Evolutionary conservation across 2,329 filamentous ascomycete genomes (phyloP), one percentile per base, ranked within the genome.

Genomic region (Epichloe brachyelytri): DNA sequence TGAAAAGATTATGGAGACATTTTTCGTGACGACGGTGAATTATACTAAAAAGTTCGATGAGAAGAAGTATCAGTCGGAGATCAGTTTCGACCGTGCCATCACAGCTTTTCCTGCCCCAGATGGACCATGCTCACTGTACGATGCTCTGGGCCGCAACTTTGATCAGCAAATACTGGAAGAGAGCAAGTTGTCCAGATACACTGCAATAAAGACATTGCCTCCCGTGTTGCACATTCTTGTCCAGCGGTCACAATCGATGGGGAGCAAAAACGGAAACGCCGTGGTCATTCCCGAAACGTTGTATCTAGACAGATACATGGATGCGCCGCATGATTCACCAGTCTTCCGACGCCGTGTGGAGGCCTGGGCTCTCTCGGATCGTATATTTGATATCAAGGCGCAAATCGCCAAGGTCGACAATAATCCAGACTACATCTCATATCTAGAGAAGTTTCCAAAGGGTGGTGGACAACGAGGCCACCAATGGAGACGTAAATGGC

Each of bases 221-320:
- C 89, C 90, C 0, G 79, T 98, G 34, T 72, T 97, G 17, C 90
- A 96, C 60, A 82, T 98, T 43, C 86, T 89, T 57, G 87, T 98
- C 34, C 88, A 95, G 62, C 82, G 93, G 5, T 83, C 86, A 4
- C 82, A 85, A 53, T 88, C 82, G 48, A 83, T 88, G 56, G 76
- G 77, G 6, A 76, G 76, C 43, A 95, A 95, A 62, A 88, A 89
- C 30, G 81, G 80, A 50, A 82, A 89, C 54, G 80, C 86, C 11
- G 78, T 98, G 12, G 75, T 80, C 19, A 80, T 98, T n/a, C 82
- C 85, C 4, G 84, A 93, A 57, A 83, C 77, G 2, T 75, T 98
- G 12, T 95, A 87, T 62, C 74, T 98, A 49, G 93, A 97, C 66
- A 80, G 90, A 30, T 98, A 95, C 65, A 84, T 90, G 76, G 82